A percentile compares a stretch with the other conserved stretches of the same genome.
These are phyloP conservation scores for Dentipellis sp. DNA, from an alignment of 768 basidiomycete genomes.

Conservation along the genomic window DNA sequence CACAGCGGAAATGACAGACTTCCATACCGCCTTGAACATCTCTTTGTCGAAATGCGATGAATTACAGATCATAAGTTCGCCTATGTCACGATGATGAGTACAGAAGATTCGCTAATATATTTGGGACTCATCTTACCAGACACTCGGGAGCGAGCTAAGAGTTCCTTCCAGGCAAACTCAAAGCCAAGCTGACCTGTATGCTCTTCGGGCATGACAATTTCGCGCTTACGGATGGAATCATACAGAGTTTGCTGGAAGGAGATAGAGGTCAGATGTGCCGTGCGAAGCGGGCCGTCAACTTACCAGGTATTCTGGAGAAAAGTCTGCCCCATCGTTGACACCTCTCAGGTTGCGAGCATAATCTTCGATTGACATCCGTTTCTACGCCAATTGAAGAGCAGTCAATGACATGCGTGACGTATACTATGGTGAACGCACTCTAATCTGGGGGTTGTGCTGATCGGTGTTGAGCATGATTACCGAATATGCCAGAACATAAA, in stretches of 20 bases:
- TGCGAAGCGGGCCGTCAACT: conserved; percentile 12
- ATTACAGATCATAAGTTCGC: conserved; percentile 69
- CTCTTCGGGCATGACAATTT: conserved; percentile 97
- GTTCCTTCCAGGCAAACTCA: conserved; percentile 98
- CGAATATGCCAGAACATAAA: conserved; percentile 89
- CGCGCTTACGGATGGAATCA: conserved; percentile 87
- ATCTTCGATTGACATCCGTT: conserved; percentile 95
- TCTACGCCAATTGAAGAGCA: conserved; percentile 33
- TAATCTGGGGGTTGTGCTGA: conserved; percentile 87
- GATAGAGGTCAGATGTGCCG: conserved; percentile 1
- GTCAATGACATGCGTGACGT: neutral
- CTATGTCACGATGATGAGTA: conserved; percentile 22
- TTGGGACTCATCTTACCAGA: conserved; percentile 45
- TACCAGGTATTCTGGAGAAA: conserved; percentile 80
- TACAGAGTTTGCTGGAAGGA: conserved; percentile 69
- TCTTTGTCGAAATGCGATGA: conserved; percentile 75
- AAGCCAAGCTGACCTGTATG: conserved; percentile 95
- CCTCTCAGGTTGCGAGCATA: conserved; percentile 89
- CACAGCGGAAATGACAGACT: conserved; percentile 86
- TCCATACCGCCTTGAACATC: conserved; percentile 95
- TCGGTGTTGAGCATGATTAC: conserved; percentile 99
- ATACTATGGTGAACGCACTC: conserved; percentile 38
- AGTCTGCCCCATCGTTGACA: conserved; percentile 80
- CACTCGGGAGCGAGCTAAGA: conserved; percentile 71
- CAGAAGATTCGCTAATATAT: neutral